phyloP scores from a whole-genome alignment of 345 rosid genomes.

The Arabidopsis thaliana region DNA sequence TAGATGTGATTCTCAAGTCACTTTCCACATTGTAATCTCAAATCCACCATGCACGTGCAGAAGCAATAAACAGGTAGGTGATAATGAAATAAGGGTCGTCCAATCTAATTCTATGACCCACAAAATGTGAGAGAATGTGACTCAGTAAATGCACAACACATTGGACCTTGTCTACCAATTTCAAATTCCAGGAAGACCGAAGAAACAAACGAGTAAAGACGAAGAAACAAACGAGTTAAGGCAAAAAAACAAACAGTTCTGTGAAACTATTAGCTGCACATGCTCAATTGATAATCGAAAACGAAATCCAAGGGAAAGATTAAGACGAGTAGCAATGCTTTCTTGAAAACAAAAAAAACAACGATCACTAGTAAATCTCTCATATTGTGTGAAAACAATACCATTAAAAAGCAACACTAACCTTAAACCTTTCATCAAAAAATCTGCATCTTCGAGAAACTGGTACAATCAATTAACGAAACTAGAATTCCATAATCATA shows the following conservation, averaged over 20 bases:
- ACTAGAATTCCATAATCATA: neutral
- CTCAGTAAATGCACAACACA: constrained; percentile 36
- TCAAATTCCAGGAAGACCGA: constrained; percentile 18
- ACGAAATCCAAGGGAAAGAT: constrained; percentile 5
- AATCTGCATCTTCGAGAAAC: neutral
- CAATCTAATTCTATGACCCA: constrained; percentile 45
- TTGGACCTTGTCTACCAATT: constrained; percentile 40
- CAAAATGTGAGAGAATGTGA: constrained; percentile 45
- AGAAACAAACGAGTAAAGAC: neutral
- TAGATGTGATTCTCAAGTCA: constrained; percentile 49
- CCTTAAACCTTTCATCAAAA: neutral
- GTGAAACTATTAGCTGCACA: constrained; percentile 26
- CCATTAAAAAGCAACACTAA: no score
- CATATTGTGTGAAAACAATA: no score
- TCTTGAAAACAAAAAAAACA: neutral
- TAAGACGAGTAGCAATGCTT: neutral
- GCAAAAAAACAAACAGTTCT: constrained; percentile 8
- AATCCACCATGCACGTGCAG: constrained; percentile 48
- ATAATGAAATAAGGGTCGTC: constrained; percentile 45
- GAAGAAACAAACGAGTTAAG: constrained; percentile 2
- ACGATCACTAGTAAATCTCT: neutral
- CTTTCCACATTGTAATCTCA: constrained; percentile 46
- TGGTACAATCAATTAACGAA: neutral
- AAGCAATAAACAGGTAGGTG: constrained; percentile 45
- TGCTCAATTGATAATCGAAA: constrained; percentile 14